phyloP scores from a whole-genome alignment of 768 basidiomycete genomes.

The Boletellus sp. region DNA sequence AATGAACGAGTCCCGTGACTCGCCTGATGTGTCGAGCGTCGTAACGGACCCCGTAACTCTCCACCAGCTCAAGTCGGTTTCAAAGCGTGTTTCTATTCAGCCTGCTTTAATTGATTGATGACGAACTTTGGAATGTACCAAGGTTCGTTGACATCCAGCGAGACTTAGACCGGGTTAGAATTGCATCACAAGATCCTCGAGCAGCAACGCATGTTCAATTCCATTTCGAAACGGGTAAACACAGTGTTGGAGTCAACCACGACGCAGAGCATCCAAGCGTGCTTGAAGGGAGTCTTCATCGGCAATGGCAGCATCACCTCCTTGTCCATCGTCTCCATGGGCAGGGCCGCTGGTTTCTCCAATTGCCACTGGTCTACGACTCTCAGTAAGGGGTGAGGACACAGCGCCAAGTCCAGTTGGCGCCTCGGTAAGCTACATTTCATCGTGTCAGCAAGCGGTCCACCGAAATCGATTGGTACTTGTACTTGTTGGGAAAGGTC shows the following conservation, averaged over 20 bases:
- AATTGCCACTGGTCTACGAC: conserved; percentile 78
- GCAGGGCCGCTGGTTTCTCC: conserved; percentile 51
- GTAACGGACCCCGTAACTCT: not conserved
- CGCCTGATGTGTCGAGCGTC: not conserved
- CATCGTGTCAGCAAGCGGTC: conserved; percentile 8
- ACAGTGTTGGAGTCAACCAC: conserved; percentile 42
- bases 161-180: too few relatives aligned
- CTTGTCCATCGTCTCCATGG: conserved; percentile 37
- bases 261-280: conserved; percentile 82
- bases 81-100: not conserved
- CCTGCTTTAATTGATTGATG: too few relatives aligned
- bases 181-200: not conserved
- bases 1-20: not conserved
- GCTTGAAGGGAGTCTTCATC: conserved; percentile 96
- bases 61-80: not conserved
- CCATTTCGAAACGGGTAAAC: conserved; percentile 7
- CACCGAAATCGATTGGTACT: not conserved
- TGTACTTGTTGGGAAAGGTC: conserved; percentile 79
- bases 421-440: conserved; percentile 70
- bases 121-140: too few relatives aligned
- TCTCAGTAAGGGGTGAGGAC: conserved; percentile 57
- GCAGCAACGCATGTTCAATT: conserved; percentile 3
- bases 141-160: too few relatives aligned
- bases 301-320: conserved; percentile 42
- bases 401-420: conserved; percentile 67